A percentile compares a stretch with the other conserved stretches of the same genome.
phyloP scores from a whole-genome alignment of 768 basidiomycete genomes.

The Macrolepiota fuliginosa region DNA sequence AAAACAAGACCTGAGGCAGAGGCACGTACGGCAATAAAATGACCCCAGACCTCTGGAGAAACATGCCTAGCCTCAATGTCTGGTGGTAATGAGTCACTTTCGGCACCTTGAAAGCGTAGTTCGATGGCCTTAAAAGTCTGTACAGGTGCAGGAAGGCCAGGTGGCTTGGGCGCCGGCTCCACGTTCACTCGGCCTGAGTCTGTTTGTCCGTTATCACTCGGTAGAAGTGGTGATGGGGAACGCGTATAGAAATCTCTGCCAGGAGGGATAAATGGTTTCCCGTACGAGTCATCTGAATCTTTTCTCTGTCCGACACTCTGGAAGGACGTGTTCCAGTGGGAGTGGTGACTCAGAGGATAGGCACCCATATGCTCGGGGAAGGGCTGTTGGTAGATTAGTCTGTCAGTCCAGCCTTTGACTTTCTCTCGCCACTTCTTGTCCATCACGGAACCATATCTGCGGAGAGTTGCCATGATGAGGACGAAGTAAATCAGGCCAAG shows the following conservation, averaged over 20 bases:
- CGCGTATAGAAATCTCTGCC: not conserved
- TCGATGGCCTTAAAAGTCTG: constrained; percentile 2
- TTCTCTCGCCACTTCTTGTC: constrained; percentile 30
- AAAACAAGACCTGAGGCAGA: not conserved
- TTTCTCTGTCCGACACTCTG: constrained; percentile 9
- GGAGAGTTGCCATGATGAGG: constrained; percentile 51
- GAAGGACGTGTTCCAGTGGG: not conserved
- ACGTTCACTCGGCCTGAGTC: not conserved
- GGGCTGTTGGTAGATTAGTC: constrained; percentile 9
- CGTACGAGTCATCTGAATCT: not conserved
- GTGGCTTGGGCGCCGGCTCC: not conserved
- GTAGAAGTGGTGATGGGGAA: not conserved
- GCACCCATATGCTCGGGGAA: not conserved
- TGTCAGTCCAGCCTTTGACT: constrained; percentile 23
- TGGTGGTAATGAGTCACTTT: not conserved
- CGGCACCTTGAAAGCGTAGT: not conserved
- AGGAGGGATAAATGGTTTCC: not conserved
- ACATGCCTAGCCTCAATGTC: not conserved
- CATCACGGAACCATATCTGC: constrained; percentile 45
- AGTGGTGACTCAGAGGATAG: not conserved
- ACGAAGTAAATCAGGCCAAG: constrained; percentile 52
- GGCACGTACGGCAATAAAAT: constrained; percentile 2
- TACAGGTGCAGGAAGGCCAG: not conserved
- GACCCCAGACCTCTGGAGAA: constrained; percentile 1
- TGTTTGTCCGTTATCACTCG: not conserved